Percentiles rank a stretch among this genome's conserved stretches.
phyloP scores from a whole-genome alignment of 2,329 filamentous ascomycete species.

The Lasiodiplodia sp. region DNA sequence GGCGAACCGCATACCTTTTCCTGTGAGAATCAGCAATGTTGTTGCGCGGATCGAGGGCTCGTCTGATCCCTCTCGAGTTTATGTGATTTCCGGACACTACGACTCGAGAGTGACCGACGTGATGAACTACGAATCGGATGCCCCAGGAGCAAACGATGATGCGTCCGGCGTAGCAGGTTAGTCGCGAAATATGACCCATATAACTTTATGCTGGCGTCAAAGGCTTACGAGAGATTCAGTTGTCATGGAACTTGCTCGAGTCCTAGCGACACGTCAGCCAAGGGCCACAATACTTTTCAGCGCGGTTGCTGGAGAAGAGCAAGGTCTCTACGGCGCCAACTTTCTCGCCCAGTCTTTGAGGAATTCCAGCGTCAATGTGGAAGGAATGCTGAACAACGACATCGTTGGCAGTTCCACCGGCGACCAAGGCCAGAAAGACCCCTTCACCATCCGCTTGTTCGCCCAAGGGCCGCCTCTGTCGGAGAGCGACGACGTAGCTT shows the following conservation, averaged over 20 bases:
- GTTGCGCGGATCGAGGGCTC: constrained; percentile 60
- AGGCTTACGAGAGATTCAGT: constrained; percentile 39
- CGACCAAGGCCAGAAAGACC: constrained; percentile 55
- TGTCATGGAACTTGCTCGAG: constrained; percentile 62
- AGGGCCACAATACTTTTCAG: constrained; percentile 63
- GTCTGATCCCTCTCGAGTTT: constrained; percentile 56
- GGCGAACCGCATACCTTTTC: constrained; percentile 56
- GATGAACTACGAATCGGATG: constrained; percentile 59
- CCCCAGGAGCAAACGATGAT: constrained; percentile 66
- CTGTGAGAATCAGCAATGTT: constrained; percentile 62
- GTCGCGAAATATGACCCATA: constrained; percentile 9
- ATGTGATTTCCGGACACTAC: constrained; percentile 65
- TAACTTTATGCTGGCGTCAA: constrained; percentile 13
- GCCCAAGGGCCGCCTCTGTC: constrained; percentile 57
- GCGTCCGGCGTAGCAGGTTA: constrained; percentile 60
- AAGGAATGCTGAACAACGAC: constrained; percentile 66
- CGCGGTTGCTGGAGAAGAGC: constrained; percentile 66
- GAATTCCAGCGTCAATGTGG: constrained; percentile 61
- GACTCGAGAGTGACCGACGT: constrained; percentile 61
- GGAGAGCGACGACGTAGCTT: constrained; percentile 49
- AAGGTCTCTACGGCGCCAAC: constrained; percentile 60
- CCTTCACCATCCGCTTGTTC: constrained; percentile 63
- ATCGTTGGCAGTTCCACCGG: constrained; percentile 62
- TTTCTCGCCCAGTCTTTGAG: constrained; percentile 62
- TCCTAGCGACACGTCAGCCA: constrained; percentile 57